A percentile compares a stretch with the other conserved stretches of the same genome.
Conservation (phyloP, 352 stramenopile genomes). For the Phytophthora cryptogea region DNA sequence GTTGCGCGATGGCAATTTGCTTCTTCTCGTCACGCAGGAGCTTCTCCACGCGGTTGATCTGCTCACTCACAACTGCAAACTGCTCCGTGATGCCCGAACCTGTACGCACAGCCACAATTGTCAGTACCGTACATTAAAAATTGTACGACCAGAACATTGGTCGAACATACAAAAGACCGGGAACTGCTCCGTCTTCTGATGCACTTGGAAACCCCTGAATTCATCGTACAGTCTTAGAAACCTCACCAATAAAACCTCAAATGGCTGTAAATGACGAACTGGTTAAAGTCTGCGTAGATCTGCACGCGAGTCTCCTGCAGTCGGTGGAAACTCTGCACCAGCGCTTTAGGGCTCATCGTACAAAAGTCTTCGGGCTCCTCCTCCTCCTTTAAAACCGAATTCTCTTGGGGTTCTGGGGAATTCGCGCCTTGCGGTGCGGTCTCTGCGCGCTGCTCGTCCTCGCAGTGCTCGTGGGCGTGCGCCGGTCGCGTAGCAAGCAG, state of each 20-base stretch:
- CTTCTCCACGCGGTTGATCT: conserved; percentile 76
- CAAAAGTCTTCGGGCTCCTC: conserved; percentile 11
- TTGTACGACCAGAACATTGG: background rate
- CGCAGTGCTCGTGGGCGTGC: conserved; percentile 65
- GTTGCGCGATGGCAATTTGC: conserved; percentile 45
- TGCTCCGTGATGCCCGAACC: conserved; percentile 60
- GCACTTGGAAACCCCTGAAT: conserved; percentile 60
- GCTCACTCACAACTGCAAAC: conserved; percentile 68
- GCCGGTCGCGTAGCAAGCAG: conserved; percentile 62
- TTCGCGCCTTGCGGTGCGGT: background rate
- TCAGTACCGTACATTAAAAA: background rate
- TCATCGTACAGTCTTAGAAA: conserved; percentile 1
- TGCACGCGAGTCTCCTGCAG: conserved; percentile 70
- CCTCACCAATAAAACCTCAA: background rate
- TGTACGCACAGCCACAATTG: conserved; percentile 19
- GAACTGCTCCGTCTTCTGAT: conserved; percentile 72
- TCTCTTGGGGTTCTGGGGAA: background rate
- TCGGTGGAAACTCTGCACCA: conserved; percentile 51
- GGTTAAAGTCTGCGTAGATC: conserved; percentile 71
- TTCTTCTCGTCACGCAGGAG: conserved; percentile 36
- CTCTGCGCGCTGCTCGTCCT: conserved; percentile 33
- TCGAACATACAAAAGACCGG: conserved; percentile 57
- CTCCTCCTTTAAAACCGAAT: conserved; percentile 1
- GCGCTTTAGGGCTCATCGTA: conserved; percentile 12
- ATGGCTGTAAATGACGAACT: conserved; percentile 28